A percentile compares a stretch with the other conserved stretches of the same genome.
These are phyloP conservation scores for Austroboletus festivus DNA, from an alignment of 768 basidiomycete species.

Conservation along the genomic window DNA sequence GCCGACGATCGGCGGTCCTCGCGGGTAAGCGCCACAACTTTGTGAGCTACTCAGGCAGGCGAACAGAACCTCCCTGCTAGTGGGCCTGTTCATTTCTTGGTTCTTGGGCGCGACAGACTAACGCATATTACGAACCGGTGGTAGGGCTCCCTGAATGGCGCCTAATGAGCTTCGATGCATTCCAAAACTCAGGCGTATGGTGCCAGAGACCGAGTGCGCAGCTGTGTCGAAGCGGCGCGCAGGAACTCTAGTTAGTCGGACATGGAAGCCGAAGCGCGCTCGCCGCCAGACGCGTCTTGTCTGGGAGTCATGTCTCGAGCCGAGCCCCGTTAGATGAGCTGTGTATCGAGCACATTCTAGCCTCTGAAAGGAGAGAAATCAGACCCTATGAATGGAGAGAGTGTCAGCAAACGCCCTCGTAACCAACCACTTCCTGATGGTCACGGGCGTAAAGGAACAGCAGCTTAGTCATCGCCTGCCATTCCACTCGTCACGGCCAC, in stretches of 20 bases:
- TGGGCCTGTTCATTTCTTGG: too few relatives aligned
- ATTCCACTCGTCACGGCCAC: neutral
- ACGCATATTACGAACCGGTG: slow-evolving; percentile 2
- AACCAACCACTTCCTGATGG: slow-evolving; percentile 1
- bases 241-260: neutral
- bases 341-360: neutral
- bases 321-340: neutral
- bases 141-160: neutral
- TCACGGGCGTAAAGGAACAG: neutral
- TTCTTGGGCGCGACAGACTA: neutral
- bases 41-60: too few relatives aligned
- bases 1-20: slow-evolving; percentile 1
- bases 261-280: slow-evolving; percentile 9
- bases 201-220: neutral
- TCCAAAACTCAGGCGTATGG: neutral
- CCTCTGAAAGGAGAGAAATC: neutral
- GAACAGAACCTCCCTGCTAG: too few relatives aligned
- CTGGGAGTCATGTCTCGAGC: neutral
- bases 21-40: too few relatives aligned
- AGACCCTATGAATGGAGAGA: slow-evolving; percentile 1
- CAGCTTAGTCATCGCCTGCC: slow-evolving; percentile 24
- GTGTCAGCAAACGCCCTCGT: neutral
- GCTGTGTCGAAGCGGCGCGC: neutral
- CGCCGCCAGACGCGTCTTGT: neutral
- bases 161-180: slow-evolving; percentile 3